Evolutionary conservation across 2,329 filamentous ascomycete species (phyloP).

Genomic region (Diaporthe eres): DNA sequence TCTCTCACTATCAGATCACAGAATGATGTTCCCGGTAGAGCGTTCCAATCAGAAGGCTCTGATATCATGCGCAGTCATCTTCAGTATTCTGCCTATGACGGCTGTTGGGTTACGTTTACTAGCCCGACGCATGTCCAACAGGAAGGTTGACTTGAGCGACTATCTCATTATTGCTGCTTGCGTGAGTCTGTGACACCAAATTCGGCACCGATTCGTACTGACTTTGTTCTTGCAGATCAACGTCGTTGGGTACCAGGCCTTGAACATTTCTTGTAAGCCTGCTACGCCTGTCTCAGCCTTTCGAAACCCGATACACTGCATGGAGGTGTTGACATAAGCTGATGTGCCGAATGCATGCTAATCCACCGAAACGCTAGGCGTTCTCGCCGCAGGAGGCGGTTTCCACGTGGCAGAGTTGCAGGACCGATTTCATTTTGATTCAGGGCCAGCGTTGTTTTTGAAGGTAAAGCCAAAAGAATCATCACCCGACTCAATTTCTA

Average conservation of each 20-base stretch:
- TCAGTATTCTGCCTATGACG: conserved; percentile 11
- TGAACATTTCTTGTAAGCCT: conserved; percentile 12
- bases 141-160: conserved; percentile 4
- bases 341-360: background rate
- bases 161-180: conserved; percentile 25
- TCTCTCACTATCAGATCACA: background rate
- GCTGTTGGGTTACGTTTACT: conserved; percentile 48
- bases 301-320: background rate
- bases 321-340: background rate
- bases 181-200: background rate
- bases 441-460: background rate
- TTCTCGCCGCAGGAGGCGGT: conserved; percentile 18
- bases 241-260: conserved; percentile 1
- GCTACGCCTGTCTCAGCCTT: background rate
- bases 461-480: background rate
- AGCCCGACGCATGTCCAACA: conserved; percentile 14
- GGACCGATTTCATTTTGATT: background rate
- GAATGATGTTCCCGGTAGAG: conserved; percentile 16
- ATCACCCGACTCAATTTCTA: background rate
- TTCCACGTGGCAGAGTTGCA: conserved; percentile 16
- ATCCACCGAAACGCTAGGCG: background rate
- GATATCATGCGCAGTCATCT: conserved; percentile 17
- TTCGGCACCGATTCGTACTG: background rate
- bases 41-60: background rate
- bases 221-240: background rate